Percentiles rank a stretch among this genome's conserved stretches.
phyloP scores from a whole-genome alignment of 495 filamentous ascomycete genomes.

The Hypoxylon rickii region DNA sequence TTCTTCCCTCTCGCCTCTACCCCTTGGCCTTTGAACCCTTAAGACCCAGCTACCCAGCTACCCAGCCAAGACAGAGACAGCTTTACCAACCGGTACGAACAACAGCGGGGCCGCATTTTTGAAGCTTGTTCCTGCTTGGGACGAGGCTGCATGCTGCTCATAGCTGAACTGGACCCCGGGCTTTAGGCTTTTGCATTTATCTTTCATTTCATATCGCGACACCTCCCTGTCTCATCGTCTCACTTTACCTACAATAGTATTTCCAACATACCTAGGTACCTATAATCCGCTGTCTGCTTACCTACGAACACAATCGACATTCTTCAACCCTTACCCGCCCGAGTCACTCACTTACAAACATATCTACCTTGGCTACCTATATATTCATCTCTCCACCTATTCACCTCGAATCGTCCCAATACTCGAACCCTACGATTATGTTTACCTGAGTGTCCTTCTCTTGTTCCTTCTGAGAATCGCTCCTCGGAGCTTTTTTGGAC shows the following conservation, averaged over 20 bases:
- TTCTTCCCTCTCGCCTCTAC: too few relatives aligned
- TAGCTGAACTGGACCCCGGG: slow-evolving; percentile 23
- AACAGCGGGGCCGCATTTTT: neutral
- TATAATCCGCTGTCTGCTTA: too few relatives aligned
- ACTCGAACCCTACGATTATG: neutral
- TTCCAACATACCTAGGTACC: too few relatives aligned
- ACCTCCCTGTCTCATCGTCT: neutral
- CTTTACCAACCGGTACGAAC: too few relatives aligned
- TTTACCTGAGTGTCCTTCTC: slow-evolving; percentile 1
- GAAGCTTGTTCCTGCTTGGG: neutral
- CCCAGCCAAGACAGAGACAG: too few relatives aligned
- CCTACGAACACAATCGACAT: too few relatives aligned
- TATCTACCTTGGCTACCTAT: too few relatives aligned
- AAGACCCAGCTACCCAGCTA: too few relatives aligned
- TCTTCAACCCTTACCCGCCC: too few relatives aligned
- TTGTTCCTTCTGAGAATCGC: slow-evolving; percentile 4
- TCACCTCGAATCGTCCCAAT: neutral
- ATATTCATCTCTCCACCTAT: neutral
- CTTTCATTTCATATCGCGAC: slow-evolving; percentile 29
- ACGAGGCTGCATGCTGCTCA: slow-evolving; percentile 21
- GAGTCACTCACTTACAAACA: neutral
- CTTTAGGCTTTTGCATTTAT: slow-evolving; percentile 23
- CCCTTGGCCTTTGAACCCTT: too few relatives aligned
- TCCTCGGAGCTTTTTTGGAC: slow-evolving; percentile 1
- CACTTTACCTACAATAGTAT: too few relatives aligned